Conservation (phyloP, 2,329 filamentous ascomycete genomes). For the Tolypocladium ophioglossoides region DNA sequence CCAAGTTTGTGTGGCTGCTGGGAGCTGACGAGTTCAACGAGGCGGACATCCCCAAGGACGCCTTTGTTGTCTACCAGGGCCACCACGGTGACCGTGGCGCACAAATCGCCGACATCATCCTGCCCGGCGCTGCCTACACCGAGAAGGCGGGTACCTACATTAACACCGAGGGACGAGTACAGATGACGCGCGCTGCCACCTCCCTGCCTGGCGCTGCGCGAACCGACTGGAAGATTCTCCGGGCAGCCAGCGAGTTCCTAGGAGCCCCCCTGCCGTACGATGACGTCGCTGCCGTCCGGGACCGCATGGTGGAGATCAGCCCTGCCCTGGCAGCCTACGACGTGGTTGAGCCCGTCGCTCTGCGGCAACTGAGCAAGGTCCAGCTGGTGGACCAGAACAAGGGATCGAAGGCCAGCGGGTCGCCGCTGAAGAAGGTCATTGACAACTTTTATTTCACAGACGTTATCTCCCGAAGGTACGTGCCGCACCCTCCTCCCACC, state of each 20-base stretch:
- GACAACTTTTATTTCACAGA: conserved; percentile 99
- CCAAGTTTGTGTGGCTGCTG: conserved; percentile 95
- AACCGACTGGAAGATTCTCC: conserved; percentile 98
- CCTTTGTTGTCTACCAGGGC: conserved; percentile 95
- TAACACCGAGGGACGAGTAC: conserved; percentile 94
- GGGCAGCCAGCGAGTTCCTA: conserved; percentile 84
- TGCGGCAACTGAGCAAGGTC: conserved; percentile 74
- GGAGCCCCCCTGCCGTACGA: conserved; percentile 84
- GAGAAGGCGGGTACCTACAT: conserved; percentile 95
- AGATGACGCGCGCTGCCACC: conserved; percentile 85
- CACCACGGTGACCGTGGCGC: conserved; percentile 94
- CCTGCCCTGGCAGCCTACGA: conserved; percentile 86
- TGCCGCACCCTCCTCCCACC: conserved; percentile 12
- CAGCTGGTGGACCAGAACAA: conserved; percentile 96
- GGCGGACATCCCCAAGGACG: conserved; percentile 84
- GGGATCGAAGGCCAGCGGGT: conserved; percentile 61
- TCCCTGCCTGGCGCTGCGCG: conserved; percentile 80
- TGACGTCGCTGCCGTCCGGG: conserved; percentile 76
- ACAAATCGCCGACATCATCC: conserved; percentile 83
- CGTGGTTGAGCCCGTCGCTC: conserved; percentile 70
- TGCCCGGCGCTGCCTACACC: conserved; percentile 91
- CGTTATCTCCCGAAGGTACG: conserved; percentile 87
- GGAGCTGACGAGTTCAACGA: conserved; percentile 86
- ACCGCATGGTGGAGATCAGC: conserved; percentile 92
- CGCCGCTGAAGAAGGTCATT: conserved; percentile 72